Conservation (phyloP, 345 rosid genomes). For the Iberis pinnata region DNA sequence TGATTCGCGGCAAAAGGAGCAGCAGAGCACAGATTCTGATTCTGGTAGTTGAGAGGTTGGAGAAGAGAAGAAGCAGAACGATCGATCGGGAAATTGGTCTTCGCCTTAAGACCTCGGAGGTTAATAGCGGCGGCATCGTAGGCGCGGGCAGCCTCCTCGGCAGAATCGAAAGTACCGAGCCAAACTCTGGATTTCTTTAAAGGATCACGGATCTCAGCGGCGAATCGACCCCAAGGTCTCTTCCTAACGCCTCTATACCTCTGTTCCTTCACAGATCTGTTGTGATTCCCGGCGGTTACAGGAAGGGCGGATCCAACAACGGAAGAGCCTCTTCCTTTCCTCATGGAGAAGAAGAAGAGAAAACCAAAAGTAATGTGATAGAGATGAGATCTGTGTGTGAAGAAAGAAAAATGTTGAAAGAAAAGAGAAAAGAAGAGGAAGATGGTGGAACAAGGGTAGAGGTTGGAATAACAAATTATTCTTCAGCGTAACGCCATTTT, state of each 20-base stretch:
- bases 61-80: constrained; percentile 23
- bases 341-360: constrained; percentile 27
- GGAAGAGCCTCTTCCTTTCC: constrained; percentile 52
- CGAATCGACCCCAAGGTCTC: constrained; percentile 81
- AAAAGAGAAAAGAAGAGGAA: not conserved
- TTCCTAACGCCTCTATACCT: constrained; percentile 81
- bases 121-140: constrained; percentile 69
- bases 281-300: too few species aligned
- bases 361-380: constrained; percentile 18
- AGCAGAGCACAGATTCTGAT: constrained; percentile 11
- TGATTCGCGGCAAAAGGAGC: not conserved
- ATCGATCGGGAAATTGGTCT: constrained; percentile 59
- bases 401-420: constrained; percentile 7
- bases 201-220: constrained; percentile 91
- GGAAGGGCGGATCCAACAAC: constrained; percentile 23
- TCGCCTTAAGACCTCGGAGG: constrained; percentile 84
- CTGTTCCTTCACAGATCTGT: constrained; percentile 38
- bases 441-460: constrained; percentile 10
- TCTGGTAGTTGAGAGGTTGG: constrained; percentile 19
- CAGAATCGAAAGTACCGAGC: constrained; percentile 84
- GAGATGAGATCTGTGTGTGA: constrained; percentile 19
- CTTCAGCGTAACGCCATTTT: not conserved
- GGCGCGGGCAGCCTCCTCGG: constrained; percentile 84
- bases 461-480: not conserved
- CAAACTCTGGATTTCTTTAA: constrained; percentile 72